Base-by-base conservation (phyloP, 1,139 yeast species). In the Lizanozyma gosingica region DNA sequence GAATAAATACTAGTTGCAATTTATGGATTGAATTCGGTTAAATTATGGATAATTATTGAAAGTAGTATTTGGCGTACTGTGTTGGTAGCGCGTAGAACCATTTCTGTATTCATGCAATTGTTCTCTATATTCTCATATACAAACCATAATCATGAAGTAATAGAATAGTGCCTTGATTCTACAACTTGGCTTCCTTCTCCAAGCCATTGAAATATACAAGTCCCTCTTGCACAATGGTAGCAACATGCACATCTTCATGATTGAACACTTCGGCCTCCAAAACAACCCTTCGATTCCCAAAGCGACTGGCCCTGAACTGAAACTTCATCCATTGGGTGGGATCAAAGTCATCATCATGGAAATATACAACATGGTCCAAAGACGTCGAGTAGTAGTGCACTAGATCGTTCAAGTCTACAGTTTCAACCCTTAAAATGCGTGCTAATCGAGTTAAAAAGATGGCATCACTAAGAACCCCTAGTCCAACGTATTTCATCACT, bases 281-380 rank as follows among this genome's bases (percentile, higher is more conserved):
- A 37, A 83, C 56, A 4, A 78, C 78, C 46, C 84, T 67, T 41
- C 74, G 74, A 45, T 71, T 68, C 15, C 71, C 70, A 3, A 80
- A 65, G 45, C 79, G 66, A n/a, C 77, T 59, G 32, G 76, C 71
- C 41, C 64, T 64, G 37, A 76, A 64, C 39, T 74, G 67, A 42
- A 73, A 71, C 14, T 71, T 65, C 55, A 77, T 59, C 80, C 82
- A 81, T 29, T 75, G 64, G 38, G 73, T 69, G 2, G 71, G 66
- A 43, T 71, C 71, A 44, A 76, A 65, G 43, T 73, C 78, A 36
- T 65, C 65, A 47, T 70, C 74, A 50, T 82, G 88, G 62, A 83
- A 81, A 55, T 81, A 81, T 16, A 84, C 71, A 0, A 78, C 62
- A 53, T 83, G 88, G 51, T 82, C 90, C 48, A 83, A 59, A 14